These are phyloP conservation scores for Forsythia viridissima DNA, from an alignment of 257 asterid genomes.

Conservation along the genomic window DNA sequence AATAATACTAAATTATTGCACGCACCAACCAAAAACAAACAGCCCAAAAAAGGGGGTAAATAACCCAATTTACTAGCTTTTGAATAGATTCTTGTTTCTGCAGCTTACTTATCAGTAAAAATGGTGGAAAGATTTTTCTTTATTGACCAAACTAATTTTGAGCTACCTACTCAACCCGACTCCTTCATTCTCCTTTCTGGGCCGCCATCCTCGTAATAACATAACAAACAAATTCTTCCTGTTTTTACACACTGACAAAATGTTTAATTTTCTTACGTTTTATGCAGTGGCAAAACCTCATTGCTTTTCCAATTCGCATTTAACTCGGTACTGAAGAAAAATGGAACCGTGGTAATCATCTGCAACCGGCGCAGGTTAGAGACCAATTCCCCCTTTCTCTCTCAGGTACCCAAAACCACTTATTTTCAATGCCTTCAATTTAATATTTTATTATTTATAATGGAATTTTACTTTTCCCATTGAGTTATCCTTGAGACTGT, in stretches of 20 bases:
- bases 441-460: neutral
- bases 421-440: neutral
- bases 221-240: neutral
- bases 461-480: neutral
- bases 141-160: constrained; percentile 18
- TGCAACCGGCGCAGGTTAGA: constrained; percentile 71
- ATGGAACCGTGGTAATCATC: constrained; percentile 56
- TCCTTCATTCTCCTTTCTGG: constrained; percentile 56
- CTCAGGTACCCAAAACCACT: constrained; percentile 48
- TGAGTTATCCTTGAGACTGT: constrained; percentile 8
- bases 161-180: constrained; percentile 10
- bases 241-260: neutral
- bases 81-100: neutral
- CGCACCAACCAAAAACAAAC: neutral
- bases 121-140: constrained; percentile 78
- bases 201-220: constrained; percentile 61
- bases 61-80: neutral
- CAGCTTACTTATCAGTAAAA: neutral
- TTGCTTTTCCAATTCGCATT: constrained; percentile 84
- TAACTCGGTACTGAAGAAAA: constrained; percentile 47
- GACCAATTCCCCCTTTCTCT: constrained; percentile 67
- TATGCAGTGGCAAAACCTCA: constrained; percentile 84
- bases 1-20: no score
- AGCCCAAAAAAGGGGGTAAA: no score
- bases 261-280: neutral